Base-by-base conservation (phyloP, 805 yeast species). In the Phaffomyces thermotolerans region DNA sequence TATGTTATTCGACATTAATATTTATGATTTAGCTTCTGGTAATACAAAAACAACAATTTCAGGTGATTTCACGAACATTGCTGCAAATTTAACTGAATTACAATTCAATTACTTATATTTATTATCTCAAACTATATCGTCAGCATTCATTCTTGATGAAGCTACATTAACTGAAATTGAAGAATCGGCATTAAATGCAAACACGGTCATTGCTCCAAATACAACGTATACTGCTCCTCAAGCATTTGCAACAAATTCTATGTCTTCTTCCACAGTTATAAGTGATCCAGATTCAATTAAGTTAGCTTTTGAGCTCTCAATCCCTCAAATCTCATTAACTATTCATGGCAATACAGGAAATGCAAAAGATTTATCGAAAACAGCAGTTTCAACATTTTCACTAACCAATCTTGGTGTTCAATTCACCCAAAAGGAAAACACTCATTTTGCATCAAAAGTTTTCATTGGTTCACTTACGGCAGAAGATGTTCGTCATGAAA, bases 391-490 rank as follows among this genome's bases (percentile, higher is more conserved):
- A 0, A 67, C 63, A 42, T 68, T 85, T 42, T 69, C 88, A 0
- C 65, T 90, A 42, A 78, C 79, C 46, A 78, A 78, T 13, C 65
- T 81, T 23, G 77, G 77, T 0, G 48, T 81, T 4, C 60, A 65
- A 22, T 69, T 84, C 41, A 53, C 63, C 6, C 67, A 83, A 66
- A 71, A 67, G 35, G 70, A 75, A 23, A 73, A 77, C 51, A 73
- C 81, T 0, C 72, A 77, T 29, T 73, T 77, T 42, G 72, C 66
- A 8, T 76, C 90, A 0, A 81, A 79, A 42, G 53, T 88, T 8
- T 76, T 75, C 43, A 70, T 88, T 25, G 75, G 78, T 35, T 79
- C 96, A 0, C 83, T 93, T 53, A 77, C 81, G 2, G 84, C 90
- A 3, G 78, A 76, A 43, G 99, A 93, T 63, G 75, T 79, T 4